These are phyloP conservation scores for Tubosaeta sp. DNA, from an alignment of 768 basidiomycete genomes.

Conservation along the genomic window DNA sequence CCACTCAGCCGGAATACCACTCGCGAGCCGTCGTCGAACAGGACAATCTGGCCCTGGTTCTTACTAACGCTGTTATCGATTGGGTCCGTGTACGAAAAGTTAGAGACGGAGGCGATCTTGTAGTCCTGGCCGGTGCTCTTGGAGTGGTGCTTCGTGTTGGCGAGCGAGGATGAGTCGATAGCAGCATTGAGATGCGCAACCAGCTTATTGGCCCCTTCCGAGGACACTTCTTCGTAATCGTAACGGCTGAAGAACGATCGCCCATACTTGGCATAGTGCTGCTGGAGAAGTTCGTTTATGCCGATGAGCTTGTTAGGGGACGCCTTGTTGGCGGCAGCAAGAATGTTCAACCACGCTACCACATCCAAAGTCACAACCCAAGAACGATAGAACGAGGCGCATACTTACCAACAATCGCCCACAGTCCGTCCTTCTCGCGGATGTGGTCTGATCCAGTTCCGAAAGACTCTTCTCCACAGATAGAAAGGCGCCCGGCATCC, in stretches of 20 bases:
- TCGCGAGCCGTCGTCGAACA: slow-evolving; percentile 86
- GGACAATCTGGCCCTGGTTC: slow-evolving; percentile 94
- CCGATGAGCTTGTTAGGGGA: slow-evolving; percentile 74
- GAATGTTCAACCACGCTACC: slow-evolving; percentile 94
- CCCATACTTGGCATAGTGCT: slow-evolving; percentile 90
- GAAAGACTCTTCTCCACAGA: slow-evolving; percentile 99
- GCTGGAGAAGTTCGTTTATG: slow-evolving; percentile 86
- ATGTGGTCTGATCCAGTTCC: slow-evolving; percentile 99
- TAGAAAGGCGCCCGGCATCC: slow-evolving; percentile 96
- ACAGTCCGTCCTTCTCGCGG: slow-evolving; percentile 98
- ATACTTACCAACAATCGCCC: slow-evolving; percentile 87
- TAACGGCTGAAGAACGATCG: slow-evolving; percentile 99
- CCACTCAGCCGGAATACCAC: slow-evolving; percentile 96
- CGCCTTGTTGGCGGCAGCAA: slow-evolving; percentile 80
- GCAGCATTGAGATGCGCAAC: slow-evolving; percentile 73
- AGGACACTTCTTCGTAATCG: slow-evolving; percentile 97
- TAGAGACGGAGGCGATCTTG: slow-evolving; percentile 69
- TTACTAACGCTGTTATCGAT: slow-evolving; percentile 90
- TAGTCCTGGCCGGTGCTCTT: slow-evolving; percentile 66
- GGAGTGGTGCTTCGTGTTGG: slow-evolving; percentile 63
- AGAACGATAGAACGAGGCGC: slow-evolving; percentile 1
- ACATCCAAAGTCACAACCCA: neutral
- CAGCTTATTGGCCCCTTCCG: slow-evolving; percentile 83
- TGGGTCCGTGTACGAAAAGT: slow-evolving; percentile 98
- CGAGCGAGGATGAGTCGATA: slow-evolving; percentile 64